phyloP scores from a whole-genome alignment of 345 rosid genomes.

The Aquilaria malaccensis region DNA sequence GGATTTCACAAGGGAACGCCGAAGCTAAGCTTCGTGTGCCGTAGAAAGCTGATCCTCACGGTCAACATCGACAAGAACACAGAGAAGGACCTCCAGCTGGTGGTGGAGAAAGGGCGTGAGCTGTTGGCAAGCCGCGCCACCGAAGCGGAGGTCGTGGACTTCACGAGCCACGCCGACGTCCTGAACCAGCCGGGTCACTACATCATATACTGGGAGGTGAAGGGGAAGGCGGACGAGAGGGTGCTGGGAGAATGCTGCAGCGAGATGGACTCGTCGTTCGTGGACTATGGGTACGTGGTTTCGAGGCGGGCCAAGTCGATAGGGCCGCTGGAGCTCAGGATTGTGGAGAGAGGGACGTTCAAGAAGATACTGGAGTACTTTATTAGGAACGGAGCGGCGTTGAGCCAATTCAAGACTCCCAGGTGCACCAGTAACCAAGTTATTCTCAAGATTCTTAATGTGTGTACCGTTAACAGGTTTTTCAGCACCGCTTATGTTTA shows the following conservation, averaged over 20 bases:
- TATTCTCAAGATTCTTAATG: conserved; percentile 57
- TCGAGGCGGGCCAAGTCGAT: conserved; percentile 69
- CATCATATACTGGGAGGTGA: conserved; percentile 85
- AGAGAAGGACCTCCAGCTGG: conserved; percentile 81
- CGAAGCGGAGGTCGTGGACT: conserved; percentile 70
- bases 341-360: conserved; percentile 70
- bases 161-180: conserved; percentile 74
- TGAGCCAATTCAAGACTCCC: conserved; percentile 95
- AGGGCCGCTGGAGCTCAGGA: conserved; percentile 79
- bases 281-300: conserved; percentile 76
- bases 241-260: conserved; percentile 62
- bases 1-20: conserved; percentile 78
- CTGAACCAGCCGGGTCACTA: conserved; percentile 67
- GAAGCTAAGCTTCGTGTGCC: conserved; percentile 76
- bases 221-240: conserved; percentile 63
- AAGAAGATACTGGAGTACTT: conserved; percentile 66
- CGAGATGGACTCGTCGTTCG: conserved; percentile 72
- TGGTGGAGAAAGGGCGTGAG: conserved; percentile 61
- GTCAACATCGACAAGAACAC: conserved; percentile 96
- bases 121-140: conserved; percentile 29
- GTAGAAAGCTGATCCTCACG: conserved; percentile 72
- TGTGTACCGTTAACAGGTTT: conserved; percentile 45
- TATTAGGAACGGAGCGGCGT: conserved; percentile 64
- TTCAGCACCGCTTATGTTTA: conserved; percentile 55
- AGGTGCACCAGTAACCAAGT: conserved; percentile 71